A percentile compares a stretch with the other conserved stretches of the same genome.
Evolutionary conservation across 345 rosid species (phyloP).

Genomic region (Rhodamnia argentea): DNA sequence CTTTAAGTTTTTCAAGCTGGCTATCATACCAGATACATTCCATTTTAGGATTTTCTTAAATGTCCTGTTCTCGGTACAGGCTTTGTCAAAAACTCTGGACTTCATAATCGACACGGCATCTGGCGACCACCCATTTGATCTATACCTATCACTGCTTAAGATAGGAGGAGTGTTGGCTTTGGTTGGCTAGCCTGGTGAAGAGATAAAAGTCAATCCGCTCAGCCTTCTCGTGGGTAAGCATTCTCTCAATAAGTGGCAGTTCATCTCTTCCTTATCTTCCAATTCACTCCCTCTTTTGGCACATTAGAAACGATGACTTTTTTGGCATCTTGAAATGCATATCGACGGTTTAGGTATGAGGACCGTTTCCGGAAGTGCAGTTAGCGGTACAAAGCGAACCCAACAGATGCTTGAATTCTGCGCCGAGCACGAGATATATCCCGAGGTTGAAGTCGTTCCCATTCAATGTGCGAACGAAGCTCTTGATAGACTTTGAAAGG

Average conservation of each 20-base stretch:
- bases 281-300: not conserved
- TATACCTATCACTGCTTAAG: slow-evolving; percentile 45
- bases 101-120: slow-evolving; percentile 72
- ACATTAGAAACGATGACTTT: not conserved
- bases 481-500: slow-evolving; percentile 18
- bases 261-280: not conserved
- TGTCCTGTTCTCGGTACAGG: slow-evolving; percentile 17
- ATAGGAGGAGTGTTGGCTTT: slow-evolving; percentile 18
- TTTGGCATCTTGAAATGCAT: not conserved
- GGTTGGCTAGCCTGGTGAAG: slow-evolving; percentile 17
- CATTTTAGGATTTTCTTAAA: not conserved
- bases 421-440: slow-evolving; percentile 13
- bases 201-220: slow-evolving; percentile 18
- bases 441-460: slow-evolving; percentile 16
- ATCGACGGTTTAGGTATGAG: slow-evolving; percentile 8
- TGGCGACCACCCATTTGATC: slow-evolving; percentile 72
- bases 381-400: slow-evolving; percentile 15
- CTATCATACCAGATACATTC: not conserved
- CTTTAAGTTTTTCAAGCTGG: not conserved
- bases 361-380: slow-evolving; percentile 13
- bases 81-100: slow-evolving; percentile 49
- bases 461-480: slow-evolving; percentile 25
- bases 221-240: slow-evolving; percentile 11
- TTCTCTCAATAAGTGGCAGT: not conserved
- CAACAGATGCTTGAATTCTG: slow-evolving; percentile 29